Evolutionary conservation across 345 rosid genomes (phyloP).

Genomic region (Microthlaspi erraticum): DNA sequence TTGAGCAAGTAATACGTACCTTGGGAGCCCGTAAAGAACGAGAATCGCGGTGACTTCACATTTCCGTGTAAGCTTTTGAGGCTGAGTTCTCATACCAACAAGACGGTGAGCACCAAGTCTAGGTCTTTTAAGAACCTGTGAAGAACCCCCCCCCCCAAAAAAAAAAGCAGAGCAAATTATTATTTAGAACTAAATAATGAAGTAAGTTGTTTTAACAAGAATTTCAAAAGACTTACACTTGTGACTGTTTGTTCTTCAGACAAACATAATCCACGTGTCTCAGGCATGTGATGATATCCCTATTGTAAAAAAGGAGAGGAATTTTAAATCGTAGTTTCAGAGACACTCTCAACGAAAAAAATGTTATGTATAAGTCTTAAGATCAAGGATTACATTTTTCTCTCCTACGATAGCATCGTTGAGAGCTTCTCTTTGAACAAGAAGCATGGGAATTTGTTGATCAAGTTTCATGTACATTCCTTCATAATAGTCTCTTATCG

Average conservation of each 20-base stretch:
- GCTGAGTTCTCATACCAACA: slow-evolving; percentile 77
- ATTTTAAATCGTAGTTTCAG: background rate
- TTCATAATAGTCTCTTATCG: slow-evolving; percentile 92
- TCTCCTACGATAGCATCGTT: slow-evolving; percentile 95
- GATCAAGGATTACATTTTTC: slow-evolving; percentile 57
- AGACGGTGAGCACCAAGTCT: slow-evolving; percentile 68
- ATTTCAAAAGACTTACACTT: slow-evolving; percentile 59
- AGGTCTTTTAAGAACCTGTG: slow-evolving; percentile 68
- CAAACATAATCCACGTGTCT: slow-evolving; percentile 94
- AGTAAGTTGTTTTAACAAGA: background rate
- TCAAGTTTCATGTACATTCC: slow-evolving; percentile 93
- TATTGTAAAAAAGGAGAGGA: slow-evolving; percentile 40
- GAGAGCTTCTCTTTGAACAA: slow-evolving; percentile 91
- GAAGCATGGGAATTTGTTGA: slow-evolving; percentile 96
- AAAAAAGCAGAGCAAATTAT: slow-evolving; percentile 22
- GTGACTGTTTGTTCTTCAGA: slow-evolving; percentile 95
- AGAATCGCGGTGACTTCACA: slow-evolving; percentile 98
- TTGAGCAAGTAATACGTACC: slow-evolving; percentile 48
- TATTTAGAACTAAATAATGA: background rate
- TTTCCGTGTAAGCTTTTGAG: slow-evolving; percentile 73
- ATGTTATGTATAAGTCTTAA: background rate
- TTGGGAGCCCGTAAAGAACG: slow-evolving; percentile 94
- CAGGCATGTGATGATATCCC: slow-evolving; percentile 98
- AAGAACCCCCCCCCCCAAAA: slow-evolving; percentile 5
- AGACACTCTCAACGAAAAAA: slow-evolving; percentile 7